Conservation (phyloP, 1,284 basidiomycete species). For the Puccinia novopanici region DNA sequence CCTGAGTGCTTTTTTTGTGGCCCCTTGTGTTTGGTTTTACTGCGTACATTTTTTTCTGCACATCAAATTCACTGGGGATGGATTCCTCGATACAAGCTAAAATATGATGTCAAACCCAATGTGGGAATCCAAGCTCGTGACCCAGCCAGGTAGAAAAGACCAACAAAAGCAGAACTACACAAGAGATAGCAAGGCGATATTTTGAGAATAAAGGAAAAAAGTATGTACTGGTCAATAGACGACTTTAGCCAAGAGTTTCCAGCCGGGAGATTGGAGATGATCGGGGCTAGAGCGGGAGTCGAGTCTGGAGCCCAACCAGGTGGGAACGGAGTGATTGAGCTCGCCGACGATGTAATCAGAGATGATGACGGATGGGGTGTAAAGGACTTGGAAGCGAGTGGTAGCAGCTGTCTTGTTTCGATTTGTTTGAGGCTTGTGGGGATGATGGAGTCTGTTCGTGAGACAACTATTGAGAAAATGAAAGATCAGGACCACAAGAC, state of each 20-base stretch:
- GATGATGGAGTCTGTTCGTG: background rate
- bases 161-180: too few relatives aligned
- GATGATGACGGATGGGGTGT: background rate
- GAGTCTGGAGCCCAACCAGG: background rate
- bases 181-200: background rate
- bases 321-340: background rate
- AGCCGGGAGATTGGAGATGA: background rate
- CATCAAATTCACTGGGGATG: too few relatives aligned
- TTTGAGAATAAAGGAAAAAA: background rate
- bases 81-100: too few relatives aligned
- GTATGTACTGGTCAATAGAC: background rate
- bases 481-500: too few relatives aligned
- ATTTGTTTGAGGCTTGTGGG: background rate
- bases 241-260: constrained; percentile 13
- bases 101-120: too few relatives aligned
- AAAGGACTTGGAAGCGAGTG: background rate
- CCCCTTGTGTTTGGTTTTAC: too few relatives aligned
- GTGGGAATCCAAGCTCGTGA: too few relatives aligned
- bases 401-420: background rate
- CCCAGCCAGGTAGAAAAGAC: too few relatives aligned
- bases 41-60: too few relatives aligned
- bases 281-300: background rate
- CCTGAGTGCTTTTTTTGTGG: too few relatives aligned
- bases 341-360: constrained; percentile 1
- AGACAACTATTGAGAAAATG: background rate